Evolutionary conservation across 1,139 yeast genomes (phyloP), one percentile per base, ranked within the genome.

Genomic region (Pichia sp.): DNA sequence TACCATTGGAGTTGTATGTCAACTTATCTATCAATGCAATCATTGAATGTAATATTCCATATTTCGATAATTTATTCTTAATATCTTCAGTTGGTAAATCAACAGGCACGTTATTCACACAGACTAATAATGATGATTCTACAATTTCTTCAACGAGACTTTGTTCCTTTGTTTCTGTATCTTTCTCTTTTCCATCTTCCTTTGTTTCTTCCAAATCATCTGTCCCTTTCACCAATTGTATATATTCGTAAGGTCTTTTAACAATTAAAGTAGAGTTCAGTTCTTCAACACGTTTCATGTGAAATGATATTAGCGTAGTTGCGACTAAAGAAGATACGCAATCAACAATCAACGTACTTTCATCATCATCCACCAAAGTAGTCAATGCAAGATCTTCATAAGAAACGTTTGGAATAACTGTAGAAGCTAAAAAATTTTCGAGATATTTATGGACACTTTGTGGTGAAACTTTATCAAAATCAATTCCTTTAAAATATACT

Each of bases 241-340:
- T 69, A 52, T 80, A 85, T 46, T 78, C 82, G n/a, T 65, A 63
- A 1, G 93, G 91, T 51, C 94, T 68, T 9, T 59, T 49, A 3
- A 80, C 55, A 2, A 48, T 53, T 13, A 79, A 53, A 9, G 50
- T 50, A 11, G 65, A 59, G 11, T 65, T 66, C 39, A 66, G 56
- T 30, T 59, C 60, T 1, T 63, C 58, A 37, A 74, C 43, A 32
- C 60, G 48, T 31, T 62, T 56, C 0, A 69, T 70, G 48, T 68
- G 66, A 38, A 78, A 63, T 1, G 83, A 68, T 29, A 70, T 61
- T 1, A 76, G 66, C 1, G 78, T 60, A 0, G 93, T 82, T 0
- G 93, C 83, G 43, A 75, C 67, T n/a, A 67, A 64, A 34, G 74
- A 62, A 1, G 33, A 32, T 38, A 70, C 71, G 45, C 83, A 72